A percentile compares a stretch with the other conserved stretches of the same genome.
These are phyloP conservation scores for Thraustotheca clavata DNA, from an alignment of 352 stramenopile genomes.

Conservation along the genomic window DNA sequence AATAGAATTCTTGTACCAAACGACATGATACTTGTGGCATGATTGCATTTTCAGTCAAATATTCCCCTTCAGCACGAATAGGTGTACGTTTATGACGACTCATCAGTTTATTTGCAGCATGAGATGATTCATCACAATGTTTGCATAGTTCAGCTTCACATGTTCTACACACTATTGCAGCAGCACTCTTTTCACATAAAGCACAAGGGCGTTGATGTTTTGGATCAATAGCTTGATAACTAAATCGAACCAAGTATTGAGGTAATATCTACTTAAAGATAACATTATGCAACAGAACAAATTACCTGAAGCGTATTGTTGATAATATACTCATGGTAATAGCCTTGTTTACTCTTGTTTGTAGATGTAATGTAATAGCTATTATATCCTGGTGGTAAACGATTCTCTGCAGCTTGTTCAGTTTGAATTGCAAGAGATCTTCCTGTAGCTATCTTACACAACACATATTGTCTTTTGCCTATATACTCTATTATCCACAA, in stretches of 20 bases:
- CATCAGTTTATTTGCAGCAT: slow-evolving; percentile 77
- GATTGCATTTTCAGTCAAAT: background rate
- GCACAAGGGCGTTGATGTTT: slow-evolving; percentile 32
- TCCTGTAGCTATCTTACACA: slow-evolving; percentile 69
- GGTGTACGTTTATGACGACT: slow-evolving; percentile 50
- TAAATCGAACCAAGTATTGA: slow-evolving; percentile 62
- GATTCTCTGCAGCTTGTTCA: slow-evolving; percentile 35
- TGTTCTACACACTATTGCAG: slow-evolving; percentile 41
- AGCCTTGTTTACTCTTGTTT: slow-evolving; percentile 26
- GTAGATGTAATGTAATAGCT: slow-evolving; percentile 51
- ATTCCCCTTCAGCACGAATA: slow-evolving; percentile 9
- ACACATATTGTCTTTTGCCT: slow-evolving; percentile 44
- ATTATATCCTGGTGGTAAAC: slow-evolving; percentile 52
- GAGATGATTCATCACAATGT: slow-evolving; percentile 54
- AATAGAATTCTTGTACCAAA: background rate
- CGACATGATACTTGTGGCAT: slow-evolving; percentile 16
- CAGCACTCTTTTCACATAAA: slow-evolving; percentile 50
- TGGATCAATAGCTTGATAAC: slow-evolving; percentile 28
- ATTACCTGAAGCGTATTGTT: slow-evolving; percentile 32
- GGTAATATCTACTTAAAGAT: slow-evolving; percentile 38
- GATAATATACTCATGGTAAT: slow-evolving; percentile 74
- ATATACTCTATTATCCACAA: slow-evolving; percentile 16
- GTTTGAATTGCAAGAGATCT: slow-evolving; percentile 38
- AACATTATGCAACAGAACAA: background rate
- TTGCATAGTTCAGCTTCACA: slow-evolving; percentile 64